Evolutionary conservation across 1,139 yeast genomes (phyloP), one percentile per base, ranked within the genome.

Genomic region (Blastobotrys malaysiensis): DNA sequence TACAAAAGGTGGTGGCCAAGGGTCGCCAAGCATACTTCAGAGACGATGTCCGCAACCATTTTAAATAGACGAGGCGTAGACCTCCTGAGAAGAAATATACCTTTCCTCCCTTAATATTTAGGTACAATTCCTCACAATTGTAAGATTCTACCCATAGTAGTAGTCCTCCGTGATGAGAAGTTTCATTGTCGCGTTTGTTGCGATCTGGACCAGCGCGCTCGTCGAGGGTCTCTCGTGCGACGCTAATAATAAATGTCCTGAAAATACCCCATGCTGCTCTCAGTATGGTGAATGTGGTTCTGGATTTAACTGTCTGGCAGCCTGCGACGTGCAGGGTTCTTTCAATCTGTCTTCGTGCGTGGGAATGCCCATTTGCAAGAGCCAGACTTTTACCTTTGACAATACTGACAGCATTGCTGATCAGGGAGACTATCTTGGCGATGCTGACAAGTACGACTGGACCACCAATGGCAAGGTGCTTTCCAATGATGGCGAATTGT

Each of bases 221-320:
- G 39, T 13, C 22, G 49, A 36, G 19, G 16, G 36, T 5, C 11
- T 31, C 24, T 9, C 43, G 44, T 51, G 53, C 27, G 47, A 46
- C 16, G n/a, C 50, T 3, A 50, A 49, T 11, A 24, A 18, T 3
- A 51, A 43, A 24, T 89, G 96, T 71, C 96, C 96, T 0, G 79
- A 81, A 61, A 77, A 76, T 46, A 63, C 71, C 53, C 96, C 96
- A 48, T 89, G 96, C 68, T 89, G 97, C 68, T 83, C 90, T 19
- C 88, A 84, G 61, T 86, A 82, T 63, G 95, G 96, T 43, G 75
- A 73, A n/a, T 89, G 97, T 76, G 96, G 96, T 54, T 77, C 84
- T 14, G 97, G 97, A 1, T 74, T 83, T 2, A 75, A 78, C 68
- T 89, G 97, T 74, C 75, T 89, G 51, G 91, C 89, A 50, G 93